Base-by-base conservation (phyloP, 352 stramenopile species). In the Pythium biforme region DNA sequence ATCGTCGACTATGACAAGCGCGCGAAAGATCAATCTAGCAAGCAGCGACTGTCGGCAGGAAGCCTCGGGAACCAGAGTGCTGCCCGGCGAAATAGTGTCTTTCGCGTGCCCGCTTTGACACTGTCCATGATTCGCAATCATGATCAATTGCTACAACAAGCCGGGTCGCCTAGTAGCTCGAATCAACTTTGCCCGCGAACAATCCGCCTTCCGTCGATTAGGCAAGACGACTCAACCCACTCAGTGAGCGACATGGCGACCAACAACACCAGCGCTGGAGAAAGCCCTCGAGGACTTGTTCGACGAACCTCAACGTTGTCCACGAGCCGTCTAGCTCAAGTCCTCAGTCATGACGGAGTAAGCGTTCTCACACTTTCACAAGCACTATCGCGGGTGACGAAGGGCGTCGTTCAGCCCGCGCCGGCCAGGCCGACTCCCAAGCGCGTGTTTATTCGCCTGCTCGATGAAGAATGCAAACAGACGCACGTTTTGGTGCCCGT, bases 401-500 rank as follows among this genome's bases (percentile, higher is more conserved):
- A 46, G 53, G 40, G 33, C 2, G 27, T 41, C 17, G 0, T 19
- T 9, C 53, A 59, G 33, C n/a, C 14, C 6, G 25, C 1, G 33
- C 6, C 10, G 2, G 3, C n/a, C 22, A 33, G 53, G 31, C 9
- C n/a, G 10, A 20, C 11, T 45, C 9, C 39, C 8, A 60, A 61
- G 25, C 46, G 53, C 0, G 27, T 62, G 4, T 58, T 53, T 37
- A 55, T 70, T 49, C 56, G 64, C 23, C 22, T 64, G 25, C 14
- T 52, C 2, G 64, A 70, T 45, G 64, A 70, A 55, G 64, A 70
- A 45, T 70, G 50, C 50, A 56, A 58, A 45, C 51, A 63, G 39
- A 59, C 56, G 12, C 64, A 66, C 27, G 45, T 46, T 2, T 34
- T 66, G 0, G 1, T 63, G 41, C 8, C 43, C 0, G 10, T 66